These are phyloP conservation scores for Elaeagnus macrophylla DNA, from an alignment of 306 rosid species.

Conservation along the genomic window DNA sequence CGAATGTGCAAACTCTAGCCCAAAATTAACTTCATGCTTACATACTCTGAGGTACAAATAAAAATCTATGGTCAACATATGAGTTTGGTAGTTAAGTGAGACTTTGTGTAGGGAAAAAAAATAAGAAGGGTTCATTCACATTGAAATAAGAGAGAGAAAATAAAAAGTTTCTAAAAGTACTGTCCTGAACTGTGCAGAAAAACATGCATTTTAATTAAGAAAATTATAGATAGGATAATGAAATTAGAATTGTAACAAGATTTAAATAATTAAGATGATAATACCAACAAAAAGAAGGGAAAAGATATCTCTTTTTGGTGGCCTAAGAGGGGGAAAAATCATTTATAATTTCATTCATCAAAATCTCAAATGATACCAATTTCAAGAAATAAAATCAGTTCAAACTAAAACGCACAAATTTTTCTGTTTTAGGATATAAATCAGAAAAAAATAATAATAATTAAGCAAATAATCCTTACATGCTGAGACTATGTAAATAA, in stretches of 20 bases:
- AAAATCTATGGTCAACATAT: conserved; percentile 1
- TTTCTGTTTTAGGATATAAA: no score
- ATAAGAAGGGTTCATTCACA: neutral
- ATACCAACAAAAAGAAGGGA: no score
- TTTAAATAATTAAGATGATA: no score
- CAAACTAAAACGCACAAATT: no score
- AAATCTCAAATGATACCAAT: no score
- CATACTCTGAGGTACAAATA: conserved; percentile 17
- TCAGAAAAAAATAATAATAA: no score
- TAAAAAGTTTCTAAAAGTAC: neutral
- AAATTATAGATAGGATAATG: neutral
- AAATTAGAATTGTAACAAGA: neutral
- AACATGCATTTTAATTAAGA: neutral
- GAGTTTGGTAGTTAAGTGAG: neutral
- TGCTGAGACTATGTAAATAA: neutral
- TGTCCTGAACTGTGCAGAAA: neutral
- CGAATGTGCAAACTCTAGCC: conserved; percentile 30
- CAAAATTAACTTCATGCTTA: conserved; percentile 28
- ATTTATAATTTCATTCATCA: no score
- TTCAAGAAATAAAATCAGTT: no score
- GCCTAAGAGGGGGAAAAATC: no score
- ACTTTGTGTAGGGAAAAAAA: neutral
- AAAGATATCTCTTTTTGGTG: no score
- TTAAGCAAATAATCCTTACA: no score
- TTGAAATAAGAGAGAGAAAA: neutral